phyloP scores from a whole-genome alignment of 2,329 filamentous ascomycete species.

The Colletotrichum sp. region DNA sequence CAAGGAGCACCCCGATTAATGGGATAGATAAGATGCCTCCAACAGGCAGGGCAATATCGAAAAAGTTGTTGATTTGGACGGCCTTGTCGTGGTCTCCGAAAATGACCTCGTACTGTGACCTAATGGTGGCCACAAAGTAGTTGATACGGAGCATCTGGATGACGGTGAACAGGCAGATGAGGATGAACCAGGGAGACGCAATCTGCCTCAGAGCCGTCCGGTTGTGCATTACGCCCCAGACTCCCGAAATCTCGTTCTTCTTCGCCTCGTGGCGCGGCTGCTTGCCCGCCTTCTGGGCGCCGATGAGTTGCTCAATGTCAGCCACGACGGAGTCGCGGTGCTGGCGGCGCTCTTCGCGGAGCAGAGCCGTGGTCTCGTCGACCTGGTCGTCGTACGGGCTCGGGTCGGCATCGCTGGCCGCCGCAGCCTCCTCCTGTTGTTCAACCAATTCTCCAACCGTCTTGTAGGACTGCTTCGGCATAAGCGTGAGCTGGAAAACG shows the following conservation, averaged over 20 bases:
- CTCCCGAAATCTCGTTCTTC: constrained; percentile 73
- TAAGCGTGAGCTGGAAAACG: constrained; percentile 69
- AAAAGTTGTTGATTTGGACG: constrained; percentile 78
- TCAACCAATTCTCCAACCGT: constrained; percentile 83
- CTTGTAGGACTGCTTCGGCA: constrained; percentile 81
- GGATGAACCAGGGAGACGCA: constrained; percentile 79
- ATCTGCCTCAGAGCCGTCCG: constrained; percentile 76
- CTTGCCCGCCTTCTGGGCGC: constrained; percentile 63
- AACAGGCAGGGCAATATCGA: constrained; percentile 79
- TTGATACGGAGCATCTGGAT: constrained; percentile 84
- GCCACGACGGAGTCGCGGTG: constrained; percentile 68
- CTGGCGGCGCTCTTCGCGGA: constrained; percentile 61
- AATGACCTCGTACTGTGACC: constrained; percentile 80
- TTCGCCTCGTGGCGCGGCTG: constrained; percentile 72
- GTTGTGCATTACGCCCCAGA: constrained; percentile 87
- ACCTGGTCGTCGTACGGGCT: constrained; percentile 57
- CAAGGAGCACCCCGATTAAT: constrained; percentile 82
- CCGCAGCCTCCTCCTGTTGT: constrained; percentile 63
- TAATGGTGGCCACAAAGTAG: constrained; percentile 89
- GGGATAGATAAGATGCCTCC: constrained; percentile 86
- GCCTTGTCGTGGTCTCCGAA: constrained; percentile 67
- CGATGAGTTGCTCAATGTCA: constrained; percentile 77
- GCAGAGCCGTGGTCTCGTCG: constrained; percentile 60
- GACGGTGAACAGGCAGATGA: constrained; percentile 82
- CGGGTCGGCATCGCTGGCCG: constrained; percentile 31